Evolutionary conservation across 1,284 basidiomycete species (phyloP), one percentile per base, ranked within the genome.

Genomic region (Xerocomus tenax): DNA sequence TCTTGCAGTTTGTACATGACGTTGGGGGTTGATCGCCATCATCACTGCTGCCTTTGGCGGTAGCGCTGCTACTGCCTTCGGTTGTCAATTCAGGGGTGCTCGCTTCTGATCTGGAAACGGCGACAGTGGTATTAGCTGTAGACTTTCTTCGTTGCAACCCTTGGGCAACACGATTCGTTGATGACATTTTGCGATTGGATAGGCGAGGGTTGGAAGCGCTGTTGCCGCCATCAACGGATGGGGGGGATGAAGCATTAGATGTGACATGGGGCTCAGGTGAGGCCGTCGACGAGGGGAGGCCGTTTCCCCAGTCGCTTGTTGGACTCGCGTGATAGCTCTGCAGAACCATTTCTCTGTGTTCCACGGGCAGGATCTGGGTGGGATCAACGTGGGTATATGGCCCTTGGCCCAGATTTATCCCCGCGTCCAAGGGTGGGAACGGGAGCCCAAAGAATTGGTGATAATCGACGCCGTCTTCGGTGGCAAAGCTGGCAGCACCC

Each of bases 1-100:
- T 97, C 62, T 90, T 83, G 69, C 93, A 97, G 66, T 97, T 97
- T 10, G 88, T 92, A 67, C 93, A 97, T 25, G 88, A 75, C 1
- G 91, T 97, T 5, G 87, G 85, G 6, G 76, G 64, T 49, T 74
- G 72, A 44, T 87, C 85, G 41, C 74, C 76, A 44, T 86, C 84
- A 52, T 88, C 88, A 26, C 75, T 77, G 36, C 65, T 70, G 34
- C 70, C 73, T 54, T 74, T 77, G 49, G 58, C 63, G 43, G 63
- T 60, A 32, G 55, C 58, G 50, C 62, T 53, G 42, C 62, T 67
- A 28, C 61, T 62, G 23, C 59, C 62, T 25, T 66, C 64, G 5
- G 66, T 64, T 18, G 61, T 65, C 47, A 72, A 58, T 54, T 82
- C 81, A 3, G 81, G 79, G 21, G 80, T 78, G 60, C 75, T 80